phyloP scores from a whole-genome alignment of 805 yeast species.

The Candida germanica region DNA sequence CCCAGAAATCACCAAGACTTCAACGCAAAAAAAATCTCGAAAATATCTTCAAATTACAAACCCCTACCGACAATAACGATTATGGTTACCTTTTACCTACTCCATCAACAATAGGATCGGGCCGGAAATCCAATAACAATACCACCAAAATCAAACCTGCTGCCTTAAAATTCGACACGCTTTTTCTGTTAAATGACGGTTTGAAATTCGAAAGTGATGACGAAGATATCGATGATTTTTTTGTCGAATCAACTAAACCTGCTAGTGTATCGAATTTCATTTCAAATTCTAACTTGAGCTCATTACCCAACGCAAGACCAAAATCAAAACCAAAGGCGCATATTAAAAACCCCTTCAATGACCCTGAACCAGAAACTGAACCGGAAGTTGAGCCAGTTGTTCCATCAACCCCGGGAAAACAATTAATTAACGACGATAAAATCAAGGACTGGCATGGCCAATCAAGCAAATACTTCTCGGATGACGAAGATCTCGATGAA shows the following conservation, averaged over 20 bases:
- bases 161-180: constrained; percentile 17
- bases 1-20: constrained; percentile 13
- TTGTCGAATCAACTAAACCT: constrained; percentile 4
- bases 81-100: constrained; percentile 33
- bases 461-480: constrained; percentile 26
- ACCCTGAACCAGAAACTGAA: constrained; percentile 5
- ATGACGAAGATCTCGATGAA: constrained; percentile 26
- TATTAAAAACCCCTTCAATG: constrained; percentile 1
- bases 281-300: constrained; percentile 3
- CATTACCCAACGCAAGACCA: constrained; percentile 5
- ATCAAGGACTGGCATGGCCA: constrained; percentile 38
- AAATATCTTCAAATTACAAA: constrained; percentile 8
- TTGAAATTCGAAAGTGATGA: constrained; percentile 28
- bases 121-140: constrained; percentile 20
- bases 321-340: background rate
- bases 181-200: constrained; percentile 19
- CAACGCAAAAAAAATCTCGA: constrained; percentile 11
- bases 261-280: constrained; percentile 2
- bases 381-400: constrained; percentile 4
- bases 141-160: constrained; percentile 9
- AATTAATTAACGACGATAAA: constrained; percentile 30
- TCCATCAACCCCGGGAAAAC: constrained; percentile 29
- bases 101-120: constrained; percentile 38
- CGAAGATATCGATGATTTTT: constrained; percentile 18
- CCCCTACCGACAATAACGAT: constrained; percentile 1